Percentiles rank a stretch among this genome's conserved stretches.
These are phyloP conservation scores for Amylostereum chailletii DNA, from an alignment of 1,284 basidiomycete species.

Conservation along the genomic window DNA sequence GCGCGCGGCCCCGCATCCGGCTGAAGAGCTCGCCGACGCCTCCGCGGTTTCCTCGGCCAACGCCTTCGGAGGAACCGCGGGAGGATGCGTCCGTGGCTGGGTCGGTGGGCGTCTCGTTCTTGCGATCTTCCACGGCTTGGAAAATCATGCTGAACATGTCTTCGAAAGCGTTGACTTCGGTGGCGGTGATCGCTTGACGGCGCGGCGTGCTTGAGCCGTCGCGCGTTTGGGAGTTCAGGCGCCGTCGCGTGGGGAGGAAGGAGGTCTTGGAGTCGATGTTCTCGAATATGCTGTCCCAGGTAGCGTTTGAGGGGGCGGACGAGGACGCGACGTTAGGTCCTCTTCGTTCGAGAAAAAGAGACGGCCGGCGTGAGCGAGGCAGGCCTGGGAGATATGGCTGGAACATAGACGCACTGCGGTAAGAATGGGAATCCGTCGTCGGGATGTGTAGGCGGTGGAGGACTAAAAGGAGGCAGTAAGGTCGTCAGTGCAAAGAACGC, in stretches of 20 bases:
- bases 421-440: no score
- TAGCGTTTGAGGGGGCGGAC: slow-evolving; percentile 17
- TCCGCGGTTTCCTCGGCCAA: slow-evolving; percentile 9
- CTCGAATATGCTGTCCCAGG: slow-evolving; percentile 51
- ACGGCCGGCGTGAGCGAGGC: no score
- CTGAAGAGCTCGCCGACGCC: slow-evolving; percentile 23
- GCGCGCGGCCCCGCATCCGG: slow-evolving; percentile 38
- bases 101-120: slow-evolving; percentile 12
- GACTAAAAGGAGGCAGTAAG: no score
- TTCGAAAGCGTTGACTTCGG: slow-evolving; percentile 56
- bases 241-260: slow-evolving; percentile 4
- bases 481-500: no score
- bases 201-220: slow-evolving; percentile 16
- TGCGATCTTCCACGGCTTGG: slow-evolving; percentile 36
- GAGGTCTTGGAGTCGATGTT: slow-evolving; percentile 23
- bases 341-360: no score
- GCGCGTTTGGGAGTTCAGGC: slow-evolving; percentile 7
- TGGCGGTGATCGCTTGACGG: slow-evolving; percentile 56
- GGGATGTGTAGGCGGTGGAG: no score
- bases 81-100: background rate
- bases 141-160: slow-evolving; percentile 71
- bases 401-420: no score
- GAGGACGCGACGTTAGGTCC: no score
- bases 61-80: background rate
- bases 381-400: no score